These are phyloP conservation scores for Euclidium syriacum DNA, from an alignment of 345 rosid species.

Conservation along the genomic window DNA sequence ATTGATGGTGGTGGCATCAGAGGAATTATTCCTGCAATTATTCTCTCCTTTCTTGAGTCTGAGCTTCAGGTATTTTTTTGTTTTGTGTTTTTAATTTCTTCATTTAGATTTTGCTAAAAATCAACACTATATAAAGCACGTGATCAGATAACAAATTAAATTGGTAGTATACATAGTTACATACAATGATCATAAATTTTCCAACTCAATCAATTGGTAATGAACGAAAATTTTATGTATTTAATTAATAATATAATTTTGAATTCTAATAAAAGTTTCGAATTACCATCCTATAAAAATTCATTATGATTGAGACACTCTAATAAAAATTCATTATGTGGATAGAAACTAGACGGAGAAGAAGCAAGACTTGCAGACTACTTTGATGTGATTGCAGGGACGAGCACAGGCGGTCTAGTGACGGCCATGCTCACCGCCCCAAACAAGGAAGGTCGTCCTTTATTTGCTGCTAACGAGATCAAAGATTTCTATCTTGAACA, in stretches of 20 bases:
- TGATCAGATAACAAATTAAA: too few relatives aligned
- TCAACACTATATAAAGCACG: too few relatives aligned
- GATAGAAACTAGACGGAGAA: constrained; percentile 63
- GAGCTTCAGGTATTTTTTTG: constrained; percentile 48
- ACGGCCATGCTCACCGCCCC: constrained; percentile 63
- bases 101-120: background rate
- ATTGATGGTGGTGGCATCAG: constrained; percentile 70
- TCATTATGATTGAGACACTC: too few relatives aligned
- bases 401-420: constrained; percentile 72
- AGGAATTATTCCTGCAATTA: constrained; percentile 53
- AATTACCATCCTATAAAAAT: too few relatives aligned
- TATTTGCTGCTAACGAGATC: constrained; percentile 55
- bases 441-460: constrained; percentile 44
- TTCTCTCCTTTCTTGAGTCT: constrained; percentile 50
- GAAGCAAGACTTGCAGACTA: constrained; percentile 65
- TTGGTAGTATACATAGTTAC: too few relatives aligned
- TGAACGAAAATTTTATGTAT: too few relatives aligned
- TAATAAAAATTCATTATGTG: background rate
- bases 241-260: too few relatives aligned
- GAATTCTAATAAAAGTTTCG: too few relatives aligned
- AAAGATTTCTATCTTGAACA: constrained; percentile 40
- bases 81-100: background rate
- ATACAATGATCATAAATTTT: too few relatives aligned
- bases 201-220: too few relatives aligned
- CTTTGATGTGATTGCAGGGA: constrained; percentile 63